Base-by-base conservation (phyloP, 768 basidiomycete genomes). In the Lactarius quietus region DNA sequence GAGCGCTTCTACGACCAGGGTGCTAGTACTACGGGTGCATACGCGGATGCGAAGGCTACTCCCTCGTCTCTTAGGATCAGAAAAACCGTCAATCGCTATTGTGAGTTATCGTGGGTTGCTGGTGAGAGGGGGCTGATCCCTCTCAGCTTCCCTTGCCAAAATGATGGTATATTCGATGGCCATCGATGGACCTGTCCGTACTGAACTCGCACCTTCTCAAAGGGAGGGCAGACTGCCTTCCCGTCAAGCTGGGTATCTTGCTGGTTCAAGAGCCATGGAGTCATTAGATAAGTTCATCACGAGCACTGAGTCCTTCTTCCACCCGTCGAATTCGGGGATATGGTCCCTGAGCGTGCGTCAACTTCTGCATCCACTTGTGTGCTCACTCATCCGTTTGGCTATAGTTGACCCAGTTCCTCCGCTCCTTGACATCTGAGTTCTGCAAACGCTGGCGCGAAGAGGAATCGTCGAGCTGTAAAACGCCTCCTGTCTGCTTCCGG, bases 221-320 rank as follows among this genome's bases (percentile, higher is more conserved):
- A 69, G 66, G 57, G 73, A 72, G 39, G 70, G 68, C n/a, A 72
- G 70, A 48, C 57, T 68, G 59, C 63, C 78, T 36, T 71, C 76
- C 31, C 74, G 74, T 62, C 80, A 80, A 67, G 75, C 65, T 33
- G 86, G 84, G 26, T 92, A 82, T 73, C 76, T 92, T 33, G 94
- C 86, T 0, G 96, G 96, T 18, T 94, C 90, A 2, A 90, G 84
- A 72, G 92, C 95, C 23, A 80, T 98, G 65, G 93, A 96, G 70
- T 88, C 92, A 17, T 79, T 98, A 31, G 91, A 92, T 70, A 87
- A 87, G 69, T 77, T 98, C 48, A 85, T 98, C 66, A 95, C 92
- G 17, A 95, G 92, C 70, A 92, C 90, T 7, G 96, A 98, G 73
- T 87, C 89, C 0, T 96, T 90, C 80, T 98, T 98, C 77, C 96